Percentiles rank a stretch among this genome's conserved stretches.
phyloP scores from a whole-genome alignment of 2,329 filamentous ascomycete species.

The Fusarium multiceps region DNA sequence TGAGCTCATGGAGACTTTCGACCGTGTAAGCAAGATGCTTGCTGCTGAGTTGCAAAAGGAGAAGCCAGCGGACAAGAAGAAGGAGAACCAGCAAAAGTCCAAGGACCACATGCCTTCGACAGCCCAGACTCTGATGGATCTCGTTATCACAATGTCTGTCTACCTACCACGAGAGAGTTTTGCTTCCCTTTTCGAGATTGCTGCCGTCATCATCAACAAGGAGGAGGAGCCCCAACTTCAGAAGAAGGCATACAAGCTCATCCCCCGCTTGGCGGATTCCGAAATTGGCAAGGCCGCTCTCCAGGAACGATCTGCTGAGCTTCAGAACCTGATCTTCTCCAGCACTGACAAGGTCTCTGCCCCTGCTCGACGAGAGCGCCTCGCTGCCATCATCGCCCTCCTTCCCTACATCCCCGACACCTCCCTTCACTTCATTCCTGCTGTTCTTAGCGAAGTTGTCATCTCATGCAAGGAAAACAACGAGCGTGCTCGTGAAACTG shows the following conservation, averaged over 20 bases:
- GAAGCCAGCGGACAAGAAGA: conserved; percentile 66
- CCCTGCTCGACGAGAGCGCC: conserved; percentile 85
- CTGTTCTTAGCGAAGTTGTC: conserved; percentile 91
- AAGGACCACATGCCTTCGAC: conserved; percentile 87
- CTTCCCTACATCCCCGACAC: conserved; percentile 80
- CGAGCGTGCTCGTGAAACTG: conserved; percentile 88
- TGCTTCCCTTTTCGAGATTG: conserved; percentile 84
- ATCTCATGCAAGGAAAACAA: conserved; percentile 98
- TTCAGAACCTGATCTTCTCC: conserved; percentile 83
- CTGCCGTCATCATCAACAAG: conserved; percentile 82
- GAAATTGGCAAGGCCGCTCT: conserved; percentile 81
- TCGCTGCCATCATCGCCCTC: conserved; percentile 83
- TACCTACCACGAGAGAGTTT: conserved; percentile 93
- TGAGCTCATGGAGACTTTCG: conserved; percentile 89
- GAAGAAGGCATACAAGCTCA: conserved; percentile 99
- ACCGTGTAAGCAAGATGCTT: conserved; percentile 86
- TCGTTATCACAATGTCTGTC: conserved; percentile 94
- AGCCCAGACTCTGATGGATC: conserved; percentile 93
- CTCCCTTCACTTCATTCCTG: conserved; percentile 92
- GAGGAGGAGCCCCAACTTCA: conserved; percentile 90
- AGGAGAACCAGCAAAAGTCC: conserved; percentile 68
- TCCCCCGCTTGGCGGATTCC: conserved; percentile 88
- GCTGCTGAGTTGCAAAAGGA: conserved; percentile 72
- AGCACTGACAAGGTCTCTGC: conserved; percentile 87
- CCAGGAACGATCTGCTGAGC: conserved; percentile 76